Evolutionary conservation across 345 rosid species (phyloP).

Genomic region (Rhizophora apiculata): DNA sequence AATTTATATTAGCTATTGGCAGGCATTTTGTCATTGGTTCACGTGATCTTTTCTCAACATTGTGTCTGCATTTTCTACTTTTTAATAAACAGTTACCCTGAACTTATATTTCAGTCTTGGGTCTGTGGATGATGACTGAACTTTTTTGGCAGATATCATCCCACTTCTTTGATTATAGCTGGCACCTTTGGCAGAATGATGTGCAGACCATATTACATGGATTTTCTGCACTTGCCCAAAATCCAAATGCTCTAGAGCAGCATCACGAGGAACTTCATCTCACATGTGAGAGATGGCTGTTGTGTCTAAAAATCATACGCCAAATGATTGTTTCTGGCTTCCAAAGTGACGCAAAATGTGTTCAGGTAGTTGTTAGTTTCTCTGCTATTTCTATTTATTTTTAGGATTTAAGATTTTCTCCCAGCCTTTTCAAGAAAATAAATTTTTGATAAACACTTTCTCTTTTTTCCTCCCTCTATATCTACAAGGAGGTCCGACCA

Average conservation of each 20-base stretch:
- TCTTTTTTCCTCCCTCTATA: slow-evolving; percentile 11
- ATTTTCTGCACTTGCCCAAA: slow-evolving; percentile 58
- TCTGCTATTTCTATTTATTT: slow-evolving; percentile 6
- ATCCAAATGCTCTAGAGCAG: slow-evolving; percentile 48
- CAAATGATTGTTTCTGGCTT: slow-evolving; percentile 82
- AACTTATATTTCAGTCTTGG: too few relatives aligned
- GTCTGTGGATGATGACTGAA: background rate
- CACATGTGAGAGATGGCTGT: slow-evolving; percentile 89
- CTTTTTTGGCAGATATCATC: slow-evolving; percentile 73
- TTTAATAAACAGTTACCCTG: too few relatives aligned
- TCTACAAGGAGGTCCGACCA: slow-evolving; percentile 68
- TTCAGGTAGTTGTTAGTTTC: slow-evolving; percentile 54
- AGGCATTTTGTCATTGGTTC: background rate
- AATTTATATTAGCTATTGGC: background rate
- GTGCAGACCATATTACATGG: slow-evolving; percentile 75
- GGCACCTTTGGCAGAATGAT: slow-evolving; percentile 97
- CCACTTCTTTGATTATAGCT: slow-evolving; percentile 75
- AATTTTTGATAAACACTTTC: background rate
- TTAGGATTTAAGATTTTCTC: slow-evolving; percentile 1
- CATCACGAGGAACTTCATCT: slow-evolving; percentile 78
- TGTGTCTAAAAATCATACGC: slow-evolving; percentile 82
- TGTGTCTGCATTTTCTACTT: too few relatives aligned
- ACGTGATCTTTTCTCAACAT: background rate
- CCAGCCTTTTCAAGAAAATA: background rate
- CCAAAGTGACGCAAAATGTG: slow-evolving; percentile 74